Base-by-base conservation (phyloP, 257 asterid species). In the Jacaranda copaia region DNA sequence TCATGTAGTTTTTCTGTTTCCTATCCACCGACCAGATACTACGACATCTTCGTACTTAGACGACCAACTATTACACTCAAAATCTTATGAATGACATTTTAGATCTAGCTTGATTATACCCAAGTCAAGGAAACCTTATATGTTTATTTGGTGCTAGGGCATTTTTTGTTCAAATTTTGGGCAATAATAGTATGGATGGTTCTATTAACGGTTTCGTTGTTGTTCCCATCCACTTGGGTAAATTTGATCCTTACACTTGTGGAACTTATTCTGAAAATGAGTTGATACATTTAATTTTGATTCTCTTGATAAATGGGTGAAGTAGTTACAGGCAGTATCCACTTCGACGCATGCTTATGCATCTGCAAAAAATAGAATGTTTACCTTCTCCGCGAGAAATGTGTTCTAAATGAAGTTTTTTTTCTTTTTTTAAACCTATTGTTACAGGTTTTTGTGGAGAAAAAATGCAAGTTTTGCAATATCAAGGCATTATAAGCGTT, bases 381-480 rank as follows among this genome's bases (percentile, higher is more conserved):
- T 5, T 20, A 8, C 32, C 35, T 16, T 38, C 38, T 7, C 57
- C 42, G 32, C 1, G 11, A 8, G 13, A 16, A 39, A 43, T 25
- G 1, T 32, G n/a, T 38, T 61, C 40, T 16, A 18, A 13, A 61
- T 55, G 52, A 68, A 39, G 43, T 35, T 62, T 4, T 40, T 3
- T 8, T 11, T 35, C 55, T 4, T 40, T 3, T 8, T 11, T 73
- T 39, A 6, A n/a, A n/a, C n/a, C 60, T 45, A 20, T 16, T 63
- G 13, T 4, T 36, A 6, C 86, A 91, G 97, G 80, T 89, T 89
- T 77, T 81, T 91, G 84, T 89, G 97, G 97, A 89, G 97, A 82
- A 83, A 85, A 83, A 91, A 91, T 77, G 89, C 90, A 60, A 89
- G 86, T 81, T 91, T 91, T 75, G 97, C 97, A n/a, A 91, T 91